Evolutionary conservation across 371 early-diverging fungal species (phyloP), one percentile per base, ranked within the genome.

Genomic region (Actinomortierella wolfii): DNA sequence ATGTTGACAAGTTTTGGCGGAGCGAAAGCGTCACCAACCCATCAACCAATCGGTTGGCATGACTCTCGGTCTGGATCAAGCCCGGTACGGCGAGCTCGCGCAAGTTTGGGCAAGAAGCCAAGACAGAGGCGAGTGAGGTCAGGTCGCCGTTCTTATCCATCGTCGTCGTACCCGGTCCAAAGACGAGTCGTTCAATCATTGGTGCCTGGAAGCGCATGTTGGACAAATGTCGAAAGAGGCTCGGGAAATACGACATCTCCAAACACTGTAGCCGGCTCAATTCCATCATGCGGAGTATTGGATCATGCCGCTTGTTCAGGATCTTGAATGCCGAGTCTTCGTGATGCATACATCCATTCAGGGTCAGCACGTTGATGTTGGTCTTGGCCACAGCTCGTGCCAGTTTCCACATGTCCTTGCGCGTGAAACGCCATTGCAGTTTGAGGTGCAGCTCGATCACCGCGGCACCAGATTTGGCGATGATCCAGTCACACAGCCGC

Each of bases 281-380:
- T 4, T 52, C 56, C 41, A 73, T 58, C 40, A 73, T 47, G 29
- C 62, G 43, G 5, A 73, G 45, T 25, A 66, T 52, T 1, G 73
- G 73, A 44, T 66, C 67, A 54, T 73, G 66, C 21, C 66, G 66
- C 42, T 73, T 73, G 56, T 65, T 65, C 4, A 70, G 23, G 21
- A 42, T 50, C 57, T 44, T 70, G 55, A 60, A 70, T 20, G 23
- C 57, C 13, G 71, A 64, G 45, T 65, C 56, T 7, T 61, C 71
- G 9, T 41, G 55, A 4, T 29, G 40, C 20, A 59, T 55, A 13
- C 65, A 57, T 14, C 71, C 71, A n/a, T 71, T 66, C 56, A 71
- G 49, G 9, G 71, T 61, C 1, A 71, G 44, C 17, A 71, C 62
- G 23, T 65, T 65, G 5, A 65, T 61, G 4, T 65, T 71, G 8